phyloP scores from a whole-genome alignment of 2,329 filamentous ascomycete species.

The Aureobasidium vineae region DNA sequence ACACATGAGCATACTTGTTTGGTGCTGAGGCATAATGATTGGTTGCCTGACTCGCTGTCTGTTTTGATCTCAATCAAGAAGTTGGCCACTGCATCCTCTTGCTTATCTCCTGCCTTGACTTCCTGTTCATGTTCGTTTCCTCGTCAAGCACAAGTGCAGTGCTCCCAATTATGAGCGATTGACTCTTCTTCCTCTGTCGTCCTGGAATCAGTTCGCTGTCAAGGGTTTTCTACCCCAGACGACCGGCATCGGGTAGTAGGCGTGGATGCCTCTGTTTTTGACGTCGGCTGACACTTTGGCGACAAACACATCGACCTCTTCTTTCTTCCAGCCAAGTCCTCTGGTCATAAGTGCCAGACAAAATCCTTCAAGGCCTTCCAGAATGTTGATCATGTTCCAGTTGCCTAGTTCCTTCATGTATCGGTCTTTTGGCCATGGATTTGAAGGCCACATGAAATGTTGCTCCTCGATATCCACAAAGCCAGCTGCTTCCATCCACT shows the following conservation, averaged over 20 bases:
- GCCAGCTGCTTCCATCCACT: conserved; percentile 43
- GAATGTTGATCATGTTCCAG: conserved; percentile 45
- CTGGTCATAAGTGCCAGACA: conserved; percentile 45
- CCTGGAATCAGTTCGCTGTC: not conserved
- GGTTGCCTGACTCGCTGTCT: conserved; percentile 17
- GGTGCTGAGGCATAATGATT: conserved; percentile 1
- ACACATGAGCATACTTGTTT: not conserved
- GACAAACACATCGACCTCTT: conserved; percentile 47
- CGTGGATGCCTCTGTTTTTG: conserved; percentile 39
- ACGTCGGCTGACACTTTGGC: conserved; percentile 39
- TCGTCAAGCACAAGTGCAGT: not conserved
- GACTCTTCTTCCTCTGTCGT: not conserved
- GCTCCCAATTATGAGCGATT: not conserved
- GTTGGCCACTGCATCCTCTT: not conserved
- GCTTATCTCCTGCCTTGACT: not conserved
- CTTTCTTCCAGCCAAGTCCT: conserved; percentile 44
- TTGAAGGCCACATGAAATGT: conserved; percentile 45
- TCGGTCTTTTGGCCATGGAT: conserved; percentile 49
- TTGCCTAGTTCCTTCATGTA: conserved; percentile 52
- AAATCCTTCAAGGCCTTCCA: conserved; percentile 46
- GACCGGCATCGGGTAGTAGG: conserved; percentile 43
- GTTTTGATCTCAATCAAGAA: not conserved
- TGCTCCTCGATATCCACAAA: conserved; percentile 46
- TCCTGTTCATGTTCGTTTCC: not conserved
- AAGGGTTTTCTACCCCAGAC: conserved; percentile 38